Evolutionary conservation across 1,284 basidiomycete genomes (phyloP).

Genomic region (Chalciporus sp.): DNA sequence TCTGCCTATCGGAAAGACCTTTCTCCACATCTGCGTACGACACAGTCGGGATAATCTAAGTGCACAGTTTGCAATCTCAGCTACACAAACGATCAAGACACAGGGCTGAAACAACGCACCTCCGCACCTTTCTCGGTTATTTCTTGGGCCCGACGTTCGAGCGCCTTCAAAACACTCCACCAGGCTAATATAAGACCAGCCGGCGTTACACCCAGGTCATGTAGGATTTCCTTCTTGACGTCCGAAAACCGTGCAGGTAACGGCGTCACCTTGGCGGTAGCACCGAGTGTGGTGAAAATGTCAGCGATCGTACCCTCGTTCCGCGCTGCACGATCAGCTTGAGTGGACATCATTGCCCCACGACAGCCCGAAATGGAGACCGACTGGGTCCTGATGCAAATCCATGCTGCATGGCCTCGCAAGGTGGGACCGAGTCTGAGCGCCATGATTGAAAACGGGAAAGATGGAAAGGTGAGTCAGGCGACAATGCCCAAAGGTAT

Average conservation of each 20-base stretch:
- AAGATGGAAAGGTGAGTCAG: background rate
- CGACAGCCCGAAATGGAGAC: background rate
- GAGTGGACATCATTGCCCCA: constrained; percentile 14
- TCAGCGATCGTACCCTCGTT: constrained; percentile 30
- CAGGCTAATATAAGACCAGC: constrained; percentile 51
- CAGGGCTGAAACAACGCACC: constrained; percentile 31
- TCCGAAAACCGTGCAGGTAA: constrained; percentile 61
- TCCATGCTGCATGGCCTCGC: background rate
- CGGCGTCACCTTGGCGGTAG: constrained; percentile 3
- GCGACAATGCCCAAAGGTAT: too few species aligned
- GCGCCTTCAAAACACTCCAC: constrained; percentile 53
- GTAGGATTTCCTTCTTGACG: constrained; percentile 60
- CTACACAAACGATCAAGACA: background rate
- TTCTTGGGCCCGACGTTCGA: constrained; percentile 48
- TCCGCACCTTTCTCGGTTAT: constrained; percentile 46
- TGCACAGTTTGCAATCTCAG: background rate
- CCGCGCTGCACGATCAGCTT: background rate
- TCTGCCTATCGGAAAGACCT: constrained; percentile 43
- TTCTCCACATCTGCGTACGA: constrained; percentile 49
- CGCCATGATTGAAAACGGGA: constrained; percentile 2
- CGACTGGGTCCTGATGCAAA: background rate
- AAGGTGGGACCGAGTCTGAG: background rate
- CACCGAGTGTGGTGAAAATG: constrained; percentile 32
- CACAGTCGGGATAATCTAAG: constrained; percentile 60
- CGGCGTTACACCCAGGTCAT: constrained; percentile 34